phyloP scores from a whole-genome alignment of 371 early-diverging fungal genomes.

The Zopfochytrium polystomum region DNA sequence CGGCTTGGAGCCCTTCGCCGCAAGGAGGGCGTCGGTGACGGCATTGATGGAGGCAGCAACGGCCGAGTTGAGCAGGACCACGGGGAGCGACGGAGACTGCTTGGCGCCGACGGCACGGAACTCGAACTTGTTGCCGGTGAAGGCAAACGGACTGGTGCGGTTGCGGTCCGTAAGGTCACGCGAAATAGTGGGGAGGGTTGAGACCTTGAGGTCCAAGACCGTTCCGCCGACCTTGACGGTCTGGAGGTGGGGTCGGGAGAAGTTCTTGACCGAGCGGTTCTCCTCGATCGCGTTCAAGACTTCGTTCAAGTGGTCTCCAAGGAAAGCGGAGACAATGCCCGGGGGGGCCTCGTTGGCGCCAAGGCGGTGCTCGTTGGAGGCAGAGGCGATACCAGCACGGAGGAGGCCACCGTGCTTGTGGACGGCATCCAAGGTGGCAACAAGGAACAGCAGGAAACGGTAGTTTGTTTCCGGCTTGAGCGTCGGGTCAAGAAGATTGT shows the following conservation, averaged over 20 bases:
- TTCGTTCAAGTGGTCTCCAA: slow-evolving; percentile 92
- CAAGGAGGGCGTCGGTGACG: slow-evolving; percentile 66
- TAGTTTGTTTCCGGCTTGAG: slow-evolving; percentile 91
- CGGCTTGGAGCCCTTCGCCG: slow-evolving; percentile 74
- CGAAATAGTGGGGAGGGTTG: slow-evolving; percentile 83
- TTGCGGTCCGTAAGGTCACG: slow-evolving; percentile 98
- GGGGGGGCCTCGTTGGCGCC: slow-evolving; percentile 99
- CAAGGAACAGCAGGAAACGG: slow-evolving; percentile 91
- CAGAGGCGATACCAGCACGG: slow-evolving; percentile 85
- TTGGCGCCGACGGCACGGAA: slow-evolving; percentile 98
- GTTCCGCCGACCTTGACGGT: slow-evolving; percentile 93
- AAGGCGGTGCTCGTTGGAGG: slow-evolving; percentile 95
- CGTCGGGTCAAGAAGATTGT: slow-evolving; percentile 93
- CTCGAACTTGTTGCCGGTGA: slow-evolving; percentile 99
- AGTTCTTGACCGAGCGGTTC: slow-evolving; percentile 77
- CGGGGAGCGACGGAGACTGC: slow-evolving; percentile 95
- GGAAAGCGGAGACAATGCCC: slow-evolving; percentile 92
- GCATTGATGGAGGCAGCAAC: slow-evolving; percentile 80
- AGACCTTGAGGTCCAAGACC: slow-evolving; percentile 89
- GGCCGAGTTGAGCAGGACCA: slow-evolving; percentile 87
- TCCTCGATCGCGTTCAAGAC: slow-evolving; percentile 89
- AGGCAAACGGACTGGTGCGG: slow-evolving; percentile 98
- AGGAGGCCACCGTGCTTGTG: slow-evolving; percentile 85
- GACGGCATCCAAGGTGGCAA: slow-evolving; percentile 86
- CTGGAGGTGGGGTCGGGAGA: slow-evolving; percentile 76